These are phyloP conservation scores for Tetrapisispora pingtungensis DNA, from an alignment of 805 yeast genomes.

Conservation along the genomic window DNA sequence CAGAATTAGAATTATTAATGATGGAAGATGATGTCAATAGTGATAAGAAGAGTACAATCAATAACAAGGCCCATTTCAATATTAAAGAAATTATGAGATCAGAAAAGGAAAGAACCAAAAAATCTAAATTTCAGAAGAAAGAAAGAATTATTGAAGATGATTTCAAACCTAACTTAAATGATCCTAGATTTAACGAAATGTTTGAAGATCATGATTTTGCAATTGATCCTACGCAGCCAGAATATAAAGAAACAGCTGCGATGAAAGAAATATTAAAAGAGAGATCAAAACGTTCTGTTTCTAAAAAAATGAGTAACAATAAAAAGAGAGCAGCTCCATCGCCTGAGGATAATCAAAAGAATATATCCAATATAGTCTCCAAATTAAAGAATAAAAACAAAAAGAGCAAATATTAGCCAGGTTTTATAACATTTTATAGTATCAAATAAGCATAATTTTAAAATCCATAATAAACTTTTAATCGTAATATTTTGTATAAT, in stretches of 20 bases:
- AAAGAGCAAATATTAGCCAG: constrained; percentile 7
- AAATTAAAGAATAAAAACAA: constrained; percentile 39
- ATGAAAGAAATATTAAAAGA: constrained; percentile 78
- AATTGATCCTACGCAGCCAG: constrained; percentile 88
- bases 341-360: constrained; percentile 5
- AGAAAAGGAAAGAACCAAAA: constrained; percentile 53
- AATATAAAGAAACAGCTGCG: constrained; percentile 75
- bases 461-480: background rate
- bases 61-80: constrained; percentile 54
- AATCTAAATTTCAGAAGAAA: constrained; percentile 36
- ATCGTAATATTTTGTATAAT: no score
- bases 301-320: constrained; percentile 11
- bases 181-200: constrained; percentile 76
- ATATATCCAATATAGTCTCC: constrained; percentile 32
- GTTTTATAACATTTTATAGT: background rate
- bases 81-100: constrained; percentile 70
- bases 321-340: constrained; percentile 12
- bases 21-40: constrained; percentile 52
- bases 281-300: constrained; percentile 45
- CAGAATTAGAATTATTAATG: constrained; percentile 39
- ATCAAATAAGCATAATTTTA: background rate
- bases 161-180: constrained; percentile 63
- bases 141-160: constrained; percentile 43
- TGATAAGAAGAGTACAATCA: constrained; percentile 20
- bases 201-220: constrained; percentile 85